Conservation (phyloP, 23 red algal genomes). For the Chondrus crispus region DNA sequence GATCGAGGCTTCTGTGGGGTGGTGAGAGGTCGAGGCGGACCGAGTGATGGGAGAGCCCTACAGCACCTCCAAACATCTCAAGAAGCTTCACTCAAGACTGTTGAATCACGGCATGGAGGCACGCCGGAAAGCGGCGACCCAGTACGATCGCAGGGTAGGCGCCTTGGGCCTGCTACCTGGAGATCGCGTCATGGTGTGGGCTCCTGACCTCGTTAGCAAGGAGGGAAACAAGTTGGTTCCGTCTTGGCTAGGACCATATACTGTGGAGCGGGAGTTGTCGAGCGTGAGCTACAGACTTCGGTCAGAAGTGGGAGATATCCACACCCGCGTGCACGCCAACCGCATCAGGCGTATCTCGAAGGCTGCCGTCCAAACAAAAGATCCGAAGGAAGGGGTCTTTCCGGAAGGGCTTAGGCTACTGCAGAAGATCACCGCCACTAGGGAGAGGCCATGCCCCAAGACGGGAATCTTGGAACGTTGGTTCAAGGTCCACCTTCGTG, state of each 20-base stretch:
- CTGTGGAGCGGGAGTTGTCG: background rate
- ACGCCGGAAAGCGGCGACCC: too few species aligned
- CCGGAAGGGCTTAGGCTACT: background rate
- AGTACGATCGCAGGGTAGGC: background rate
- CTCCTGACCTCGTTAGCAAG: background rate
- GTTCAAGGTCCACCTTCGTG: too few species aligned
- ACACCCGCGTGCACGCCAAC: background rate
- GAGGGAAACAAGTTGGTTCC: background rate
- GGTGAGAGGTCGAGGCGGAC: too few species aligned
- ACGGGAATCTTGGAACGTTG: too few species aligned
- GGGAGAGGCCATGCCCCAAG: too few species aligned
- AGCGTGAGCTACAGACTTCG: background rate
- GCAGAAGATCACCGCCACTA: too few species aligned
- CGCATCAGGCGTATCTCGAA: background rate
- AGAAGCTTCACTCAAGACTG: too few species aligned
- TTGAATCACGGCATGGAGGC: too few species aligned
- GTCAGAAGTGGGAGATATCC: background rate
- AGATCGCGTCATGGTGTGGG: background rate
- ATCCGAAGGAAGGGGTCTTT: background rate
- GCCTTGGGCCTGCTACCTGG: background rate
- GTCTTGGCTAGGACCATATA: slow-evolving; percentile 8
- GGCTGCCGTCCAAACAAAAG: background rate
- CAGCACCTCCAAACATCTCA: too few species aligned
- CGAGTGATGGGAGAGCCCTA: too few species aligned
- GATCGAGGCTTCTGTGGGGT: background rate